Evolutionary conservation across 2,329 filamentous ascomycete genomes (phyloP).

Genomic region (Fusarium napiforme): DNA sequence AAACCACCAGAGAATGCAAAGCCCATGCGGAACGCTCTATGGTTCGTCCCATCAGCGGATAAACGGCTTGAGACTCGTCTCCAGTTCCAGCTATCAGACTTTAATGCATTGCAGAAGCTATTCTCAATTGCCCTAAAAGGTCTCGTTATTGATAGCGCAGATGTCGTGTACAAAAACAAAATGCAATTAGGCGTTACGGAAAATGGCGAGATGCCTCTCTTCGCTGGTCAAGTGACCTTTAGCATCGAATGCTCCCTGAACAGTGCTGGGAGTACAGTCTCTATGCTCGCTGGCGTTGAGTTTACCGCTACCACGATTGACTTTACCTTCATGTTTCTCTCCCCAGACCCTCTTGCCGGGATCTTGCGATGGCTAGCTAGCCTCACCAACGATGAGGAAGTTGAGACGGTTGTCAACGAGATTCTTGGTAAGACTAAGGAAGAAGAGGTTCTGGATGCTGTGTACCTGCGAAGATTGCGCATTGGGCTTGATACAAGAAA

Average conservation of each 20-base stretch:
- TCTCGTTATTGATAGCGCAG: background rate
- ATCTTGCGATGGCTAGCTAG: background rate
- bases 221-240: background rate
- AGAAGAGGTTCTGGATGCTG: background rate
- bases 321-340: background rate
- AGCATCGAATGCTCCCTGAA: background rate
- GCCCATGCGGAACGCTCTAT: background rate
- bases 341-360: background rate
- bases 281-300: background rate
- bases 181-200: background rate
- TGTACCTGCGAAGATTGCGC: background rate
- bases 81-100: background rate
- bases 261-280: background rate
- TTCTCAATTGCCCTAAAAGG: background rate
- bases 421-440: background rate
- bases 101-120: background rate
- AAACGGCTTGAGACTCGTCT: background rate
- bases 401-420: background rate
- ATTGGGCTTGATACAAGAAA: conserved; percentile 2
- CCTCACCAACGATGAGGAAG: background rate
- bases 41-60: background rate
- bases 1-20: background rate
- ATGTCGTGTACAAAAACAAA: background rate
- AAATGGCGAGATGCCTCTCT: background rate
- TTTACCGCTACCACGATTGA: background rate